These are phyloP conservation scores for Fusarium compactum DNA, from an alignment of 2,329 filamentous ascomycete genomes.

Conservation along the genomic window DNA sequence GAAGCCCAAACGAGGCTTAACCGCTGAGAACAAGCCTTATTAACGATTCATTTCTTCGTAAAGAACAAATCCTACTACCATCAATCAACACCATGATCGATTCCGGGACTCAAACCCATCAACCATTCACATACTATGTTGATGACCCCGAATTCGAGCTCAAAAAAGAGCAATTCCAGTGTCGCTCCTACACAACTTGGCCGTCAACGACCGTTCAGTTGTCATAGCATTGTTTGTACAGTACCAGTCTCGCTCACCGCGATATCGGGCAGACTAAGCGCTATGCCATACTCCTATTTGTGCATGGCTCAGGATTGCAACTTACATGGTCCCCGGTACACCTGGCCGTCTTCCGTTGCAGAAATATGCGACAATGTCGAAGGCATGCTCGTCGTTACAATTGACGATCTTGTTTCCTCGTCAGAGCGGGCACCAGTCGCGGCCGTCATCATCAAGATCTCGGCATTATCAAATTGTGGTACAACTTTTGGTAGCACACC, in stretches of 20 bases:
- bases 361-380: conserved; percentile 24
- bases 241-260: conserved; percentile 41
- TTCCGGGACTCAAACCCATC: background rate
- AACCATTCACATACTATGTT: background rate
- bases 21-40: background rate
- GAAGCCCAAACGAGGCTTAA: background rate
- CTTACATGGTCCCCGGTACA: conserved; percentile 31
- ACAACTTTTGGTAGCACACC: conserved; percentile 28
- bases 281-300: conserved; percentile 18
- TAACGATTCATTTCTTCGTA: background rate
- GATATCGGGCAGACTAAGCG: conserved; percentile 43
- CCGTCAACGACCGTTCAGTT: background rate
- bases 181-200: background rate
- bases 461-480: background rate
- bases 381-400: conserved; percentile 35
- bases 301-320: conserved; percentile 22
- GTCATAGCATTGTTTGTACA: conserved; percentile 4
- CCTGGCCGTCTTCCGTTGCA: conserved; percentile 39
- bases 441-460: conserved; percentile 10
- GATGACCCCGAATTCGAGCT: background rate
- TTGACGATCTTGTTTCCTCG: conserved; percentile 46
- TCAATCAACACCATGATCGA: background rate
- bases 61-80: background rate
- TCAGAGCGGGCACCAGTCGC: conserved; percentile 41
- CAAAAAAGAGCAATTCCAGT: background rate